Percentiles rank a stretch among this genome's conserved stretches.
These are phyloP conservation scores for Trichoderma koningiopsis DNA, from an alignment of 2,329 filamentous ascomycete genomes.

Conservation along the genomic window DNA sequence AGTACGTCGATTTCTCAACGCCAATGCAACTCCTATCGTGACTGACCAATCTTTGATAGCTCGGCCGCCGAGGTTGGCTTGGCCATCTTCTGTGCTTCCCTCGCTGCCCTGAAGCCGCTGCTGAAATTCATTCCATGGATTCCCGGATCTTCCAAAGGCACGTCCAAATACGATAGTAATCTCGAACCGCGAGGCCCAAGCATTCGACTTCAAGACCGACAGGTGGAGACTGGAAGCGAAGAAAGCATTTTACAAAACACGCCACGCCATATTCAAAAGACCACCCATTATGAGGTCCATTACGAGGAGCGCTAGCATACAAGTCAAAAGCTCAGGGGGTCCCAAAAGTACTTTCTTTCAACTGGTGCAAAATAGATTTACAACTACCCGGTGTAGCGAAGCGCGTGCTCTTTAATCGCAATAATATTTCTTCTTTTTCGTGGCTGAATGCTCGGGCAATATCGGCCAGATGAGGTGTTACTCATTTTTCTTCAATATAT, in stretches of 20 bases:
- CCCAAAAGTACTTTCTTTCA: background rate
- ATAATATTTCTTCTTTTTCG: background rate
- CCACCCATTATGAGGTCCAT: constrained; percentile 4
- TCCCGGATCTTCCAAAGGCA: constrained; percentile 8
- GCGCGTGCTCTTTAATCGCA: background rate
- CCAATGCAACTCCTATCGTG: background rate
- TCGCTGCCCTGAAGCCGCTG: constrained; percentile 2
- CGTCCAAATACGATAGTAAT: background rate
- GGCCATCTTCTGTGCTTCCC: constrained; percentile 11
- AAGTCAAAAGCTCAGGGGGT: background rate
- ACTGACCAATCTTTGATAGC: background rate
- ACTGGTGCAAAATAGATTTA: background rate
- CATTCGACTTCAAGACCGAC: constrained; percentile 15
- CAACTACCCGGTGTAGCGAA: background rate
- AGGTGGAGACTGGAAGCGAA: background rate
- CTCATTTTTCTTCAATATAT: background rate
- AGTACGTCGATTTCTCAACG: background rate
- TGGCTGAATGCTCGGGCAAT: background rate
- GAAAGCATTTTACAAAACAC: constrained; percentile 3
- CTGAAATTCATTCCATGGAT: constrained; percentile 8
- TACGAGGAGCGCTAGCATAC: background rate
- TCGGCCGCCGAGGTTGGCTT: constrained; percentile 7
- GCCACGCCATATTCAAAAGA: constrained; percentile 7
- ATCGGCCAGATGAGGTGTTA: background rate
- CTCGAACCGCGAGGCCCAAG: constrained; percentile 8